Conservation (phyloP, 1,139 yeast genomes). For the Yamadazyma triangularis region DNA sequence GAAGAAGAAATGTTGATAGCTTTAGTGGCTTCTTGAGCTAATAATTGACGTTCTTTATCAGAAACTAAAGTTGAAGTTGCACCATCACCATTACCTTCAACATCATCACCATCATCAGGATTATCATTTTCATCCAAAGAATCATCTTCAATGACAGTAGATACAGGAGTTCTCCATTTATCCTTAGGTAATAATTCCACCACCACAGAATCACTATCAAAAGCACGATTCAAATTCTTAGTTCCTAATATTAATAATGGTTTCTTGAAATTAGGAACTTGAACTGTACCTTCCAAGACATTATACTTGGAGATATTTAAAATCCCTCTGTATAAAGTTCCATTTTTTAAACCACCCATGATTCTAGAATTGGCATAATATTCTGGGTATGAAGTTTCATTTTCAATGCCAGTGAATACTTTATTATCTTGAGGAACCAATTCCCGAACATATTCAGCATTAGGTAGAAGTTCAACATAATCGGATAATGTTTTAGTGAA, state of each 20-base stretch:
- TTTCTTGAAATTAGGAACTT: conserved; percentile 67
- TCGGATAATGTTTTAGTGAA: conserved; percentile 54
- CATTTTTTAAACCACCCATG: conserved; percentile 87
- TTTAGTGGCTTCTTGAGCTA: conserved; percentile 77
- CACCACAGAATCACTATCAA: conserved; percentile 87
- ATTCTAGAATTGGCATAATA: conserved; percentile 78
- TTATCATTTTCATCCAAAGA: conserved; percentile 57
- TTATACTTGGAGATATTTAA: conserved; percentile 81
- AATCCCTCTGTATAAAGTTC: conserved; percentile 82
- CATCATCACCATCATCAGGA: conserved; percentile 49
- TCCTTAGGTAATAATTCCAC: conserved; percentile 83
- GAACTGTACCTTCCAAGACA: conserved; percentile 81
- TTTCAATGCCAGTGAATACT: conserved; percentile 17
- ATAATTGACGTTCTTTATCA: conserved; percentile 69
- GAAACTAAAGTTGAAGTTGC: conserved; percentile 45
- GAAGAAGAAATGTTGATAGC: conserved; percentile 31
- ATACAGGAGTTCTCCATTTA: conserved; percentile 86
- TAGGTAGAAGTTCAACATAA: conserved; percentile 69
- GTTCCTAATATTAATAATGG: conserved; percentile 83
- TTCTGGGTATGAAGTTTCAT: conserved; percentile 66
- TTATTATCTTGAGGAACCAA: conserved; percentile 56
- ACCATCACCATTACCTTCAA: conserved; percentile 15
- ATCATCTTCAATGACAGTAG: conserved; percentile 74
- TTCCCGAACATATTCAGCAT: conserved; percentile 75
- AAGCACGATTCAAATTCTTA: conserved; percentile 81